These are phyloP conservation scores for Huntiella moniliformis DNA, from an alignment of 2,329 filamentous ascomycete species.

Conservation along the genomic window DNA sequence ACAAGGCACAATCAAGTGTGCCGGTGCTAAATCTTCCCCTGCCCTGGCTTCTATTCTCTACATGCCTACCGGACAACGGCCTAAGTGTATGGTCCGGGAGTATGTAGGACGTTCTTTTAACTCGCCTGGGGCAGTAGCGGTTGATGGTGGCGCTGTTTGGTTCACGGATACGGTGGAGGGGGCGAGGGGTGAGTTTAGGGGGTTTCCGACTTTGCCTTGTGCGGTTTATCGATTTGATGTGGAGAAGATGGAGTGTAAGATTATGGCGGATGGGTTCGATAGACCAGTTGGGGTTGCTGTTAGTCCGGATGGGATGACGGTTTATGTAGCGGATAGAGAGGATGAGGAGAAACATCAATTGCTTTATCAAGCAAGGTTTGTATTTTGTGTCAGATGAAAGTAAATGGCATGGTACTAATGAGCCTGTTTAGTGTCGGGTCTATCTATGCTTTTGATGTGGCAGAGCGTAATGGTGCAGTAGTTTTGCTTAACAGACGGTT, in stretches of 20 bases:
- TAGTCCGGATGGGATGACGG: constrained; percentile 24
- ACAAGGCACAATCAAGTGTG: constrained; percentile 17
- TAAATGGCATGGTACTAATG: constrained; percentile 18
- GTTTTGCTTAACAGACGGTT: constrained; percentile 26
- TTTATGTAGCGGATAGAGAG: constrained; percentile 27
- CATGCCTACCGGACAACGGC: constrained; percentile 18
- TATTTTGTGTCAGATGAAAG: neutral
- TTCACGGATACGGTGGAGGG: constrained; percentile 33
- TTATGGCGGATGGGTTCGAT: constrained; percentile 28
- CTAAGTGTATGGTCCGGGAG: constrained; percentile 20
- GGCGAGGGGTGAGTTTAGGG: constrained; percentile 27
- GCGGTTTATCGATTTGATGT: constrained; percentile 31
- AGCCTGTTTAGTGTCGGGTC: neutral
- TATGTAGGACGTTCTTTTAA: constrained; percentile 29
- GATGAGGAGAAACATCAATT: neutral
- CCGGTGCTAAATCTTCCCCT: neutral
- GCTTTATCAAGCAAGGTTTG: neutral
- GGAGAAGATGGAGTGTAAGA: constrained; percentile 20
- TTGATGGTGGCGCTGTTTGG: constrained; percentile 27
- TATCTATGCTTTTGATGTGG: constrained; percentile 21
- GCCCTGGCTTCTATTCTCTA: constrained; percentile 17
- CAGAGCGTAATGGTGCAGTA: constrained; percentile 19
- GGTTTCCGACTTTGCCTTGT: constrained; percentile 23
- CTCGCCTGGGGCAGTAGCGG: constrained; percentile 29
- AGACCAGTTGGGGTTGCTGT: constrained; percentile 28